Evolutionary conservation across 2,329 filamentous ascomycete genomes (phyloP), one percentile per base, ranked within the genome.

Genomic region (Ophiostoma perfectum): DNA sequence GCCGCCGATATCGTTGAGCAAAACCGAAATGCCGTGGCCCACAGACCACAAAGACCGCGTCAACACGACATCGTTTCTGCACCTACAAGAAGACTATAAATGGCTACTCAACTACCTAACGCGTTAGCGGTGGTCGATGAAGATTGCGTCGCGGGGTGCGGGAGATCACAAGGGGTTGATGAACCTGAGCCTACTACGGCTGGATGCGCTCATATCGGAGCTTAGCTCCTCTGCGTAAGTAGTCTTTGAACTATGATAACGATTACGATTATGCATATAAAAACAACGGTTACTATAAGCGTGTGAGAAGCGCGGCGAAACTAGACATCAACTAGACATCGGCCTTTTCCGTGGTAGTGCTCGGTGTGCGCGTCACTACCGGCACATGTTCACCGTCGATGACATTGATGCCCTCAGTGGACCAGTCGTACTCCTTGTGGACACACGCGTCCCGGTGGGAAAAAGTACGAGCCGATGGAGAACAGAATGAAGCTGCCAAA

Each of bases 101-200:
- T 6, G 49, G 7, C 49, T 55, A 7, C 49, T 55, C 11, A 18
- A 55, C n/a, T 55, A 55, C 49, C n/a, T 55, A 7, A 55, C 49
- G n/a, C 49, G 49, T 8, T 55, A 18, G 49, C 49, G n/a, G n/a
- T 55, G 49, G 49, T 55, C 49, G n/a, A 55, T 55, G 49, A 55
- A 55, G 18, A 55, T 55, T 55, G 49, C 49, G 49, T 55, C 49
- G 16, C 49, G 49, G 6, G 49, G 49, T 4, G 49, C 49, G 6
- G 49, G 49, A 4, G 49, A 18, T 3, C 49, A 55, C n/a, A 55
- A 55, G 49, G 49, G 49, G 4, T 18, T 55, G 49, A 55, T 55
- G 49, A 55, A 55, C 7, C 18, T 55, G 4, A 55, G 49, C 27
- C 18, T 55, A 27, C 49, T 55, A 7, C n/a, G 49, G 7, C 49